phyloP scores from a whole-genome alignment of 495 filamentous ascomycete species.

The Aspergillus sclerotiicarbonarius region DNA sequence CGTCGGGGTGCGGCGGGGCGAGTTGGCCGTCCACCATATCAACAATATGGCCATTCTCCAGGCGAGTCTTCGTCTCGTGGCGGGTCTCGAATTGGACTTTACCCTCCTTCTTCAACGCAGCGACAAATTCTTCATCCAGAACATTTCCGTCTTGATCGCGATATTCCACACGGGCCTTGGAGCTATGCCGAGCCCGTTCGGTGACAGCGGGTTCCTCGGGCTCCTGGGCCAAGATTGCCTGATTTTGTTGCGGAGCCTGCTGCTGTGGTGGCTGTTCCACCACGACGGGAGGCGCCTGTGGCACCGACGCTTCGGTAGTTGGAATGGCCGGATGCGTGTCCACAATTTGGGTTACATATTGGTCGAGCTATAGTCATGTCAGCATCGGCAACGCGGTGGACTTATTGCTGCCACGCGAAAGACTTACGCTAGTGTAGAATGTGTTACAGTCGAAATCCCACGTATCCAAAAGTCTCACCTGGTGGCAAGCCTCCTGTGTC shows the following conservation, averaged over 20 bases:
- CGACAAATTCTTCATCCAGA: constrained; percentile 78
- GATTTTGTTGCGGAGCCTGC: constrained; percentile 13
- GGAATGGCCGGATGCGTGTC: constrained; percentile 24
- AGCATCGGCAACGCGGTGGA: constrained; percentile 23
- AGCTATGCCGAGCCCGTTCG: constrained; percentile 45
- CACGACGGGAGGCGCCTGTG: constrained; percentile 17
- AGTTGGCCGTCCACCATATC: constrained; percentile 67
- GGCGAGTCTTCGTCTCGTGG: constrained; percentile 84
- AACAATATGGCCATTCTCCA: constrained; percentile 38
- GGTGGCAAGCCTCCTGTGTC: constrained; percentile 82
- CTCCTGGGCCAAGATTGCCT: constrained; percentile 19
- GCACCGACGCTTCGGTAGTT: constrained; percentile 22
- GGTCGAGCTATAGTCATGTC: constrained; percentile 35
- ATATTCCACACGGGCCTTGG: constrained; percentile 88
- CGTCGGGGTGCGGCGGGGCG: constrained; percentile 82
- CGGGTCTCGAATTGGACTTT: constrained; percentile 93
- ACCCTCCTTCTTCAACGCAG: constrained; percentile 68
- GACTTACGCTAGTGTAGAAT: constrained; percentile 84
- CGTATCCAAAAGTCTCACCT: constrained; percentile 78
- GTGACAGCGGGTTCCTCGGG: constrained; percentile 43
- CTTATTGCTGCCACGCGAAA: constrained; percentile 33
- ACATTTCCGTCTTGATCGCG: constrained; percentile 92
- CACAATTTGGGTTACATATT: constrained; percentile 40
- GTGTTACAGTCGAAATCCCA: constrained; percentile 99
- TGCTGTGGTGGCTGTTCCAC: constrained; percentile 22